Evolutionary conservation across 73 alveolate genomes (phyloP).

Genomic region (Uronychia setigera): DNA sequence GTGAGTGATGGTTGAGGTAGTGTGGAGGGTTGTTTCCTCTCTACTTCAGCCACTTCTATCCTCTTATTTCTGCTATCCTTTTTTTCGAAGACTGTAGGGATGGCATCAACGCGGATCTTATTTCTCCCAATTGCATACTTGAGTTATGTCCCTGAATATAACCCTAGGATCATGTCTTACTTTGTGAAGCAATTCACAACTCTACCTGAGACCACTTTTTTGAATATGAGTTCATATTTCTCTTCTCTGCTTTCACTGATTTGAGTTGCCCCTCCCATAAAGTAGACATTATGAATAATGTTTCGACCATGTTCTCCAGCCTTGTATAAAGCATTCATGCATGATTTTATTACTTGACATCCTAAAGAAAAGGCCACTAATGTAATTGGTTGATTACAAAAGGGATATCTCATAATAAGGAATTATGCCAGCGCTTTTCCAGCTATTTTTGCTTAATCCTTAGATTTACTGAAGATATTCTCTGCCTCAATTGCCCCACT

Average conservation of each 20-base stretch:
- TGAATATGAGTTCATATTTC: no score
- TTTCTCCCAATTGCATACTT: not conserved
- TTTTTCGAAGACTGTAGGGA: no score
- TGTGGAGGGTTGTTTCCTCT: no score
- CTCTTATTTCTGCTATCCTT: no score
- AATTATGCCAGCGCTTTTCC: conserved; percentile 23
- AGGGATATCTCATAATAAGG: conserved; percentile 23
- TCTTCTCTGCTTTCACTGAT: not conserved
- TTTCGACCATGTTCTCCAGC: not conserved
- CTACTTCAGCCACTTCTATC: no score
- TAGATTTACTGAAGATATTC: not conserved
- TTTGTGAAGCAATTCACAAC: not conserved
- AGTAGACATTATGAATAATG: conserved; percentile 19
- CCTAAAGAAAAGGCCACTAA: conserved; percentile 37
- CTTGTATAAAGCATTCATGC: conserved; percentile 13
- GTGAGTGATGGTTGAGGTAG: no score
- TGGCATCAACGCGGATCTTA: no score
- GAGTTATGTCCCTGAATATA: not conserved
- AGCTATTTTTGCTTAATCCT: conserved; percentile 3
- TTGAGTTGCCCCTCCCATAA: conserved; percentile 27
- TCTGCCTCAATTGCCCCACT: not conserved
- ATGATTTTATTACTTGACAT: conserved; percentile 20
- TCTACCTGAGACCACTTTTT: not conserved
- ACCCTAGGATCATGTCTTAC: not conserved
- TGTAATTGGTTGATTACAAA: conserved; percentile 18